These are phyloP conservation scores for Arabidopsis arenosa DNA, from an alignment of 345 rosid species.

Conservation along the genomic window DNA sequence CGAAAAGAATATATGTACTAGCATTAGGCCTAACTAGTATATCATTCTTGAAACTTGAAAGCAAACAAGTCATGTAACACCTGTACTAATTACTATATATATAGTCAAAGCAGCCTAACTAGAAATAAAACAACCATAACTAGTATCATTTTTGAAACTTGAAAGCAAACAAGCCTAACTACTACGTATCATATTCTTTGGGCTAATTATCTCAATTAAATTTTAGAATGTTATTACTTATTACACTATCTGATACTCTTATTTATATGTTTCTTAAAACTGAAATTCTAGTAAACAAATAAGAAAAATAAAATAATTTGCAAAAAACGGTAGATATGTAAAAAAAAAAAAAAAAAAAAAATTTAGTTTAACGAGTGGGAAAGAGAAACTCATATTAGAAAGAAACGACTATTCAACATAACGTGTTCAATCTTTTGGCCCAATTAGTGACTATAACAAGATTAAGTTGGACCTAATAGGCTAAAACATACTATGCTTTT, in stretches of 20 bases:
- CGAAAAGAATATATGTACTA: not conserved
- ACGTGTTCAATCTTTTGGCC: not conserved
- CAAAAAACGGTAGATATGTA: not conserved
- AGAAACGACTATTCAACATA: not conserved
- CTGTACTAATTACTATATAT: no score
- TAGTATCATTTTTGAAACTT: no score
- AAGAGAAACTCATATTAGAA: not conserved
- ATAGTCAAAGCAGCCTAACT: no score
- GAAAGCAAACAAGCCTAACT: no score
- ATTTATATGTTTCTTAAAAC: not conserved
- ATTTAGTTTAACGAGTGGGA: not conserved
- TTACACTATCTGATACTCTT: no score
- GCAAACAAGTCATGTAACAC: not conserved
- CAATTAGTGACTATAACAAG: not conserved
- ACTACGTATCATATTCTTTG: no score
- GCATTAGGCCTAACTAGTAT: no score
- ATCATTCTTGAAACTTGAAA: not conserved
- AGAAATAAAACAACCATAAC: no score
- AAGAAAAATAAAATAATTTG: not conserved
- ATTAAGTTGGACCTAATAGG: conserved; percentile 5
- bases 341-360: not conserved
- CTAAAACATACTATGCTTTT: not conserved
- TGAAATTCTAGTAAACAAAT: not conserved
- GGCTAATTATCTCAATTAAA: no score
- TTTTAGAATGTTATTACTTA: no score